phyloP scores from a whole-genome alignment of 2,329 filamentous ascomycete species.

The Corinectria fuckeliana region DNA sequence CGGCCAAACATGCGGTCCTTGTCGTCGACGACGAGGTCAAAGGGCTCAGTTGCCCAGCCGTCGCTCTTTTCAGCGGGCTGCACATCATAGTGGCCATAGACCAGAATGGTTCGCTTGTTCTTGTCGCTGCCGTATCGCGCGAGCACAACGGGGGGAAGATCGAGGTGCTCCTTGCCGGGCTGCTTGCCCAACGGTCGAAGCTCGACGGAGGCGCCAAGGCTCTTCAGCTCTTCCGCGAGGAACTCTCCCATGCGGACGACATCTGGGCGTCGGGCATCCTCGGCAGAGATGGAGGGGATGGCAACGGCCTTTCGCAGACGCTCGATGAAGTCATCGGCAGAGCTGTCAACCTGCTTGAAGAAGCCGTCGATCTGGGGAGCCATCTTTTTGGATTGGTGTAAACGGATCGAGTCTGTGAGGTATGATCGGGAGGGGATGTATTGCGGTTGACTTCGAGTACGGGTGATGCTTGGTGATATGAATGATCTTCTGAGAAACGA shows the following conservation, averaged over 20 bases:
- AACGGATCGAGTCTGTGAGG: slow-evolving; percentile 59
- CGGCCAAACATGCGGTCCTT: slow-evolving; percentile 96
- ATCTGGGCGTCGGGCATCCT: slow-evolving; percentile 86
- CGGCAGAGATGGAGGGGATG: slow-evolving; percentile 94
- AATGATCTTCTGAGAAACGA: slow-evolving; percentile 34
- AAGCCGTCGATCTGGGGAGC: slow-evolving; percentile 88
- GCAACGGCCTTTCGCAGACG: slow-evolving; percentile 90
- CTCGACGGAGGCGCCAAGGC: slow-evolving; percentile 86
- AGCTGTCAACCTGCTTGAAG: slow-evolving; percentile 88
- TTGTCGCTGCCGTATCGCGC: slow-evolving; percentile 91
- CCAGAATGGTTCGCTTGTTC: slow-evolving; percentile 91
- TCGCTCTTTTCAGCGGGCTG: slow-evolving; percentile 93
- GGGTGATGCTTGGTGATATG: slow-evolving; percentile 31
- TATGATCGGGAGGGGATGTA: slow-evolving; percentile 48
- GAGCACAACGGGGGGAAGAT: slow-evolving; percentile 91
- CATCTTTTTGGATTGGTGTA: slow-evolving; percentile 76
- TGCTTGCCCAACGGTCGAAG: slow-evolving; percentile 89
- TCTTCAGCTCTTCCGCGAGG: slow-evolving; percentile 81
- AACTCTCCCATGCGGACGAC: slow-evolving; percentile 97
- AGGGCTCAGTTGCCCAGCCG: slow-evolving; percentile 95
- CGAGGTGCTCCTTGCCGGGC: slow-evolving; percentile 86
- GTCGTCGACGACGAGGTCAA: slow-evolving; percentile 84
- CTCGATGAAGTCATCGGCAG: slow-evolving; percentile 84
- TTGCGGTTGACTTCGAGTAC: slow-evolving; percentile 22
- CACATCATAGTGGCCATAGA: slow-evolving; percentile 99